phyloP scores from a whole-genome alignment of 2,329 filamentous ascomycete species.

The Ophiocordyceps sinensis region DNA sequence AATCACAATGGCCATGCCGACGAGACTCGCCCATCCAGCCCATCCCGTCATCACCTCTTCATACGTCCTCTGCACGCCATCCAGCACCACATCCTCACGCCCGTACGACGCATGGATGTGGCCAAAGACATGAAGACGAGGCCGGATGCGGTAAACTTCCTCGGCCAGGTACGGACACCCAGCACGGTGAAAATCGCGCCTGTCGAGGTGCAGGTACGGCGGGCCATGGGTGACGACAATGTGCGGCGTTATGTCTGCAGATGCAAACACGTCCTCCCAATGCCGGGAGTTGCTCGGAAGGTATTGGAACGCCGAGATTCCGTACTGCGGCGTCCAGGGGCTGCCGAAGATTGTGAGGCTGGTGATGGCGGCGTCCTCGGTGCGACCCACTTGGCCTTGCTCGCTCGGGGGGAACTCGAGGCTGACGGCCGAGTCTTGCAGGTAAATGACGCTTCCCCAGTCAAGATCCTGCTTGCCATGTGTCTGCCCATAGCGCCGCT shows the following conservation, averaged over 20 bases:
- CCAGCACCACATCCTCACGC: not conserved
- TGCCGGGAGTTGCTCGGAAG: conserved; percentile 8
- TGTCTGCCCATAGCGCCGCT: not conserved
- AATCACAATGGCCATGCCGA: not conserved
- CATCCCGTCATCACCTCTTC: not conserved
- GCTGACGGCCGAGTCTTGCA: conserved; percentile 13
- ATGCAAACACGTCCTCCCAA: not conserved
- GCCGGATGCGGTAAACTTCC: conserved; percentile 16
- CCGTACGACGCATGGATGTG: conserved; percentile 19
- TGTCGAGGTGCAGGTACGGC: conserved; percentile 19
- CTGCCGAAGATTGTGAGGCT: conserved; percentile 18
- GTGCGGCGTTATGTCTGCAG: conserved; percentile 8
- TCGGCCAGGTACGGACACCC: conserved; percentile 16
- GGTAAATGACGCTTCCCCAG: conserved; percentile 19
- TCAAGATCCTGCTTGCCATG: conserved; percentile 6
- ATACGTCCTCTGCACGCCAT: not conserved
- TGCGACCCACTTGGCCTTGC: not conserved
- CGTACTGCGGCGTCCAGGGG: conserved; percentile 16
- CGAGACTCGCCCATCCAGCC: not conserved
- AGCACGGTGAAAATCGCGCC: conserved; percentile 6
- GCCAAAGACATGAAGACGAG: conserved; percentile 21
- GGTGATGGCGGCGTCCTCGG: conserved; percentile 5
- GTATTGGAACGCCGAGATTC: conserved; percentile 28
- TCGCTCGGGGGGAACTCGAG: conserved; percentile 9
- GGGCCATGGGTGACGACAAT: conserved; percentile 25